Base-by-base conservation (phyloP, 768 basidiomycete species). In the Pholiota molesta region DNA sequence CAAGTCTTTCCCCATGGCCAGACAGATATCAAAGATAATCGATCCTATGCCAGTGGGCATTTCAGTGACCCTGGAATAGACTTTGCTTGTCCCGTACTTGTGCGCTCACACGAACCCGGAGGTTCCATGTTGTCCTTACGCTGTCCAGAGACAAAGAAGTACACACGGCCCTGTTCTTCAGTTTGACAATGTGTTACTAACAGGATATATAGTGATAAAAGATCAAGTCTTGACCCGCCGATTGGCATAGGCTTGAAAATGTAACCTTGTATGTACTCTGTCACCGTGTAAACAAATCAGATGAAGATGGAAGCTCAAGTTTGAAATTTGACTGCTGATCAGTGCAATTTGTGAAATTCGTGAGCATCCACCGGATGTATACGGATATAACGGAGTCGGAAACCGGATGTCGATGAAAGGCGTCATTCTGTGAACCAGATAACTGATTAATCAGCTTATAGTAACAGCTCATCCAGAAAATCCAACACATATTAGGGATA, bases 391-490 rank as follows among this genome's bases (percentile, higher is more conserved):
- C 33, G 57, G 33, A 55, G 23, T 40, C 55, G 47, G 33, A 55
- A 40, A 35, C 53, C 35, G 52, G 28, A 39, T 37, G 35, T 14
- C 54, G 40, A 49, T 39, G 53, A 55, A 37, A 33, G 53, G 53
- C 53, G 53, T 55, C 53, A 55, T 55, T 40, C 19, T 7, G 23
- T 16, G 19, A 16, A 23, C 28, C 11, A 52, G 39, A 58, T 35
- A 58, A 58, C 45, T 31, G 45, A 47, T 44, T 33, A 51, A 49
- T 19, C 57, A 49, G 52, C 39, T 31, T 5, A 31, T 39, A 54
- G 19, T 54, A 39, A 26, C 19, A 17, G 66, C 47, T 26, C 61
- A 56, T 47, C 49, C 57, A 26, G 47, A 45, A 45, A 45, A 19
- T 21, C 31, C 44, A 45, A n/a, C 26, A 49, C 47, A 23, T 49